phyloP scores from a whole-genome alignment of 2,329 filamentous ascomycete species.

The Aspergillus viridinutans region DNA sequence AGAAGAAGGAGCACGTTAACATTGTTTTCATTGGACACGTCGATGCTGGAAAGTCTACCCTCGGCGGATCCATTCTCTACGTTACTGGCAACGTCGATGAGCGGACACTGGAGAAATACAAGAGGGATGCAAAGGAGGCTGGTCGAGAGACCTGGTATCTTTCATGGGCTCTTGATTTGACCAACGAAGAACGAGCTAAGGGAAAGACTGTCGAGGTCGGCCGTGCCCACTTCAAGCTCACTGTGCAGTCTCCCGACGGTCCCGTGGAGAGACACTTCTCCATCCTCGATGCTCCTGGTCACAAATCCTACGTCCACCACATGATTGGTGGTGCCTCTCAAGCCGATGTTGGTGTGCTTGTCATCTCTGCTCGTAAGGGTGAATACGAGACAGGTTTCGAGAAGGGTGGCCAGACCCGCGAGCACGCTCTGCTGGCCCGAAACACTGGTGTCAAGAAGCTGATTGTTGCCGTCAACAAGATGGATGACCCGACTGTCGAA shows the following conservation, averaged over 20 bases:
- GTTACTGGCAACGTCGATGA: constrained; percentile 99
- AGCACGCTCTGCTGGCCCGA: constrained; percentile 96
- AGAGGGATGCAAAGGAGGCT: constrained; percentile 90
- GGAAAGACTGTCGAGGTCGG: constrained; percentile 98
- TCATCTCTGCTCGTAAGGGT: constrained; percentile 94
- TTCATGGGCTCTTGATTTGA: constrained; percentile 96
- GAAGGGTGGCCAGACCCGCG: constrained; percentile 90
- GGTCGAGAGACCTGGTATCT: constrained; percentile 98
- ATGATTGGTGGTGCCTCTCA: constrained; percentile 97
- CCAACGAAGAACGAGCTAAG: constrained; percentile 91
- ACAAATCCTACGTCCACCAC: constrained; percentile 96
- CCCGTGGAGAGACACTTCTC: constrained; percentile 87
- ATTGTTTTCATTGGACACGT: constrained; percentile 98
- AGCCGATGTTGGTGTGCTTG: constrained; percentile 88
- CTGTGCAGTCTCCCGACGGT: constrained; percentile 32
- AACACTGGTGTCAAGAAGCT: constrained; percentile 98
- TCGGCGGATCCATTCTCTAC: constrained; percentile 90
- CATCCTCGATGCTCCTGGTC: constrained; percentile 91
- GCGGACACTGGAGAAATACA: constrained; percentile 97
- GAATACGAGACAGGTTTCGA: constrained; percentile 99
- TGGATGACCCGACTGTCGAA: constrained; percentile 95
- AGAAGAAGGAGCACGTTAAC: constrained; percentile 74
- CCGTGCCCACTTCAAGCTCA: constrained; percentile 89
- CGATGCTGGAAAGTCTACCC: constrained; percentile 94
- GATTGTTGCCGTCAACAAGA: constrained; percentile 95